Evolutionary conservation across 2,329 filamentous ascomycete species (phyloP).

Genomic region (Metarhizium rileyi): DNA sequence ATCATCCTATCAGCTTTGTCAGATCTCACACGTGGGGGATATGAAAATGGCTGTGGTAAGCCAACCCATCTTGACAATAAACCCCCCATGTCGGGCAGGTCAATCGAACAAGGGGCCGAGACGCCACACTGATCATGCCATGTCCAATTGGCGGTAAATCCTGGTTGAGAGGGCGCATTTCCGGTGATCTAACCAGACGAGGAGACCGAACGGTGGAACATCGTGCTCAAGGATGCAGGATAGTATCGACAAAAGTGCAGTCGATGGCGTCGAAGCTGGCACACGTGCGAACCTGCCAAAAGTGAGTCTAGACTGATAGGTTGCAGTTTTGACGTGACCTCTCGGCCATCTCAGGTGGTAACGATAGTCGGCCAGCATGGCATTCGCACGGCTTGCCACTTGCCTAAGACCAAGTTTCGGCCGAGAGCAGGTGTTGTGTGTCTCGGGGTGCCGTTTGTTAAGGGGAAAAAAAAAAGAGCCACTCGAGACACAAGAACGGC

Average conservation of each 20-base stretch:
- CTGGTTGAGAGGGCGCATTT: neutral
- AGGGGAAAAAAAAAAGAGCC: neutral
- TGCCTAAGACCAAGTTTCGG: neutral
- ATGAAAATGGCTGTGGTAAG: neutral
- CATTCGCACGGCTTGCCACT: neutral
- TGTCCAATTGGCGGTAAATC: neutral
- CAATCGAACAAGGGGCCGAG: neutral
- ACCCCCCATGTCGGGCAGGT: neutral
- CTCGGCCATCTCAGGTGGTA: neutral
- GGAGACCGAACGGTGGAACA: constrained; percentile 3
- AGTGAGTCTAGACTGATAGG: neutral
- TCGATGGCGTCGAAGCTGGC: neutral
- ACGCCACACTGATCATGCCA: neutral
- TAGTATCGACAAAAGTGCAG: neutral
- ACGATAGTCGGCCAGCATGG: neutral
- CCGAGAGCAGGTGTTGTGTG: neutral
- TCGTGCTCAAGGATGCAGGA: neutral
- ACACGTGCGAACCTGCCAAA: constrained; percentile 2
- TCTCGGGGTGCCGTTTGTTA: neutral
- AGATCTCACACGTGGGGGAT: constrained; percentile 2
- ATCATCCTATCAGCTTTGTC: constrained; percentile 1
- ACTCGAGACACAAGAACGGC: neutral
- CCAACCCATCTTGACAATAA: neutral
- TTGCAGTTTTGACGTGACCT: neutral
- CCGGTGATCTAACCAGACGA: neutral